A percentile compares a stretch with the other conserved stretches of the same genome.
Conservation (phyloP, 306 rosid genomes). For the Acmispon strigosus region DNA sequence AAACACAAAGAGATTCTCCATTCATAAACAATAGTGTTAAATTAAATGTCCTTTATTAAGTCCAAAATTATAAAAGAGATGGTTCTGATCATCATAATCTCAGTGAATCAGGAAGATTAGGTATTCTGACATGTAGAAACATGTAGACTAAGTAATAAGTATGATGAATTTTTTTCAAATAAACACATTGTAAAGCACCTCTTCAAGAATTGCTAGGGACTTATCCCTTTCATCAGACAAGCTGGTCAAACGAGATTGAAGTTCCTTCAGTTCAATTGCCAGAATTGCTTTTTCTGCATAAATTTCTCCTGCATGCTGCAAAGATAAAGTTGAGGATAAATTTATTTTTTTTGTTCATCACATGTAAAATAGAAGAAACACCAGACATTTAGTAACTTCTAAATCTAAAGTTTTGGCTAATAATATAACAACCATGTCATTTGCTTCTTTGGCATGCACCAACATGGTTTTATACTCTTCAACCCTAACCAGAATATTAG, state of each 20-base stretch:
- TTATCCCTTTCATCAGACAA: constrained; percentile 83
- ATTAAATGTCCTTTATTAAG: not conserved
- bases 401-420: constrained; percentile 4
- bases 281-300: constrained; percentile 88
- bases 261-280: constrained; percentile 82
- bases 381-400: not conserved
- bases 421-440: constrained; percentile 62
- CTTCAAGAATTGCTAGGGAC: constrained; percentile 70
- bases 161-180: not conserved
- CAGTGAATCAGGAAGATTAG: not conserved
- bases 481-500: constrained; percentile 49
- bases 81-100: not conserved
- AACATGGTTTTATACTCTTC: constrained; percentile 63
- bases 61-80: not conserved
- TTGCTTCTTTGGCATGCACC: constrained; percentile 74
- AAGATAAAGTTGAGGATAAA: constrained; percentile 12
- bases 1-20: not conserved
- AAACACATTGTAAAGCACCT: constrained; percentile 42
- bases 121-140: not conserved
- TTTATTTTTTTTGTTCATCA: not conserved
- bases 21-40: not conserved
- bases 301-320: constrained; percentile 89
- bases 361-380: not conserved
- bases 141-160: not conserved
- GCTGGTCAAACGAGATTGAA: constrained; percentile 70